Base-by-base conservation (phyloP, 805 yeast species). In the Candida berthetii region DNA sequence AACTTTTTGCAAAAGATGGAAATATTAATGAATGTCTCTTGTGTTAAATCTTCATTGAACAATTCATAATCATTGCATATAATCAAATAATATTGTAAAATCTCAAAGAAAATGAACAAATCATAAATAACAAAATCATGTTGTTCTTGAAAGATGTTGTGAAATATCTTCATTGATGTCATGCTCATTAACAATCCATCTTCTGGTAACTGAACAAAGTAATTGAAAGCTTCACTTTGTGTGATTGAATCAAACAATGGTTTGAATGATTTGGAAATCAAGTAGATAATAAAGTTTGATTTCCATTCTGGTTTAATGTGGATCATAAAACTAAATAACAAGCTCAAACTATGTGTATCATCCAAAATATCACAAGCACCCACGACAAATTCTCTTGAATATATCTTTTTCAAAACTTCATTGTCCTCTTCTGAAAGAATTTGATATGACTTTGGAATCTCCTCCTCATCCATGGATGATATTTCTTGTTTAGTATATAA, bases 41-140 rank as follows among this genome's bases (percentile, higher is more conserved):
- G 57, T 28, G 75, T 66, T 24, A 62, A 56, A 4, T 53, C 65
- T 17, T 69, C 70, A 7, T 55, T 58, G 42, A 74, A 71, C 37
- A 81, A 60, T 48, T 81, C 90, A 10, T 65, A 61, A 53, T 85
- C 95, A 48, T 78, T 82, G 2, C 85, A 73, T 8, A 85, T 77
- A 20, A 77, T 71, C 34, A 85, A 59, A 75, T 85, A 75, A 50
- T 80, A 82, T 1, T 88, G 78, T 45, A 79, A 72, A 9, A 83
- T 53, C 47, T 84, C 87, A 43, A 82, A 68, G 44, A 80, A 74
- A 1, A 81, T 54, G 35, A 64, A 67, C 2, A 83, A 54, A 27
- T 63, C 62, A 27, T 53, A 46, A 45, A 55, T 54, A n/a, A 55
- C 34, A 37, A 60, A 52, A 25, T 48, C 39, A 3, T 39, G 36